Conservation (phyloP, 163 green algal species). For the Volvox carteri region DNA sequence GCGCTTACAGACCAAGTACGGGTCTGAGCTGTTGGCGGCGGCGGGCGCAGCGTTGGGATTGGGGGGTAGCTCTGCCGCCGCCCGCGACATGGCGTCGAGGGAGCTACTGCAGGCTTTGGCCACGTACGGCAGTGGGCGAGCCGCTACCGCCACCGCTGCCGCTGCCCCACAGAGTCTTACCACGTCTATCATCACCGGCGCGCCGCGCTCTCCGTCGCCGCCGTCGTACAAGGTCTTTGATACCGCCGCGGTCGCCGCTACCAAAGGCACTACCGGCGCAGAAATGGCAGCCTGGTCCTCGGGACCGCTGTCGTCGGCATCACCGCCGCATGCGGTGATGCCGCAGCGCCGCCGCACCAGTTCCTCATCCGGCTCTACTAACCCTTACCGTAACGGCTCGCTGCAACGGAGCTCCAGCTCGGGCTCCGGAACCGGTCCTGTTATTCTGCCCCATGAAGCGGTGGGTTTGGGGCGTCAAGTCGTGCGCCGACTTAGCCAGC, state of each 20-base stretch:
- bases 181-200: background rate
- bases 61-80: background rate
- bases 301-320: too few species aligned
- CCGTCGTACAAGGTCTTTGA: too few species aligned
- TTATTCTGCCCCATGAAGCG: constrained; percentile 6
- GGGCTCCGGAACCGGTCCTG: background rate
- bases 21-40: background rate
- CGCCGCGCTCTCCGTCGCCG: background rate
- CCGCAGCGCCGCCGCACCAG: background rate
- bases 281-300: too few species aligned
- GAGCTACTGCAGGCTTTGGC: constrained; percentile 26
- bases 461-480: background rate
- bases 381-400: too few species aligned
- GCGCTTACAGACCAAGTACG: constrained; percentile 11
- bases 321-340: background rate
- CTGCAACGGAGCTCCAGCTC: too few species aligned
- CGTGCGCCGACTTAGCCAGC: background rate
- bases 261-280: background rate
- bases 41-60: constrained; percentile 38
- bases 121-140: background rate
- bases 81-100: background rate
- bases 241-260: too few species aligned
- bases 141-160: background rate
- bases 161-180: background rate
- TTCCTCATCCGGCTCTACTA: too few species aligned